Conservation (phyloP, 2,329 filamentous ascomycete species). For the Cladosporium sp. region DNA sequence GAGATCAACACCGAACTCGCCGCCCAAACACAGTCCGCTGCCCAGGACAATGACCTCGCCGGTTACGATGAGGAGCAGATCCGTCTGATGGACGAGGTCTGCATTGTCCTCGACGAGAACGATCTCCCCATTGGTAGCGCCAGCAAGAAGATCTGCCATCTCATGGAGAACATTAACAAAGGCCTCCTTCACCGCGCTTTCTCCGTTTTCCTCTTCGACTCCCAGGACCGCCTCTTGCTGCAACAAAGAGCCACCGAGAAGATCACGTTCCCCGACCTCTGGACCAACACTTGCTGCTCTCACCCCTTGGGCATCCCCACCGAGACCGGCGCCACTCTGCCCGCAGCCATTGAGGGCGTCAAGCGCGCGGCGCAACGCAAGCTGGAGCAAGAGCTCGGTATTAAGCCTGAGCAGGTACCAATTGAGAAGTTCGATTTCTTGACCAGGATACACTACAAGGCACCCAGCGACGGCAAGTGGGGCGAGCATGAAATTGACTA, state of each 20-base stretch:
- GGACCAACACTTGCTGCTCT: slow-evolving; percentile 99
- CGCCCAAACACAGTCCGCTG: slow-evolving; percentile 49
- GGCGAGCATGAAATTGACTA: slow-evolving; percentile 99
- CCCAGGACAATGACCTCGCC: slow-evolving; percentile 62
- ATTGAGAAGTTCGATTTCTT: slow-evolving; percentile 89
- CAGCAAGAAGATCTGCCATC: slow-evolving; percentile 96
- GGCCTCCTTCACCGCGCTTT: slow-evolving; percentile 95
- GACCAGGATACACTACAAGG: slow-evolving; percentile 96
- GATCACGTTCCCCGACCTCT: slow-evolving; percentile 99
- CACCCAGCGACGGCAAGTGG: slow-evolving; percentile 95
- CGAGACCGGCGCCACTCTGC: slow-evolving; percentile 80
- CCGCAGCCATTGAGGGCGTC: slow-evolving; percentile 75
- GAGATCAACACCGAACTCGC: slow-evolving; percentile 67
- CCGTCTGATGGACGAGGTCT: slow-evolving; percentile 96
- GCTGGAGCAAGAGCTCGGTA: slow-evolving; percentile 89
- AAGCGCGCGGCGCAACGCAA: slow-evolving; percentile 92
- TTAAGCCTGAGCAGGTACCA: slow-evolving; percentile 82
- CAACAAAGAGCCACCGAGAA: slow-evolving; percentile 95
- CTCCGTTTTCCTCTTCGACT: slow-evolving; percentile 96
- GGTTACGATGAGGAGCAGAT: slow-evolving; percentile 98
- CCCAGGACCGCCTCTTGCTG: slow-evolving; percentile 83
- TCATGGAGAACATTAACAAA: slow-evolving; percentile 98
- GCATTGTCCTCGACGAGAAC: slow-evolving; percentile 91
- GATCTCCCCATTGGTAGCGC: slow-evolving; percentile 91
- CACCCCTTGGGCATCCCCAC: slow-evolving; percentile 88